A percentile compares a stretch with the other conserved stretches of the same genome.
Conservation (phyloP, 1,139 yeast genomes). For the Yamadazyma sp. region DNA sequence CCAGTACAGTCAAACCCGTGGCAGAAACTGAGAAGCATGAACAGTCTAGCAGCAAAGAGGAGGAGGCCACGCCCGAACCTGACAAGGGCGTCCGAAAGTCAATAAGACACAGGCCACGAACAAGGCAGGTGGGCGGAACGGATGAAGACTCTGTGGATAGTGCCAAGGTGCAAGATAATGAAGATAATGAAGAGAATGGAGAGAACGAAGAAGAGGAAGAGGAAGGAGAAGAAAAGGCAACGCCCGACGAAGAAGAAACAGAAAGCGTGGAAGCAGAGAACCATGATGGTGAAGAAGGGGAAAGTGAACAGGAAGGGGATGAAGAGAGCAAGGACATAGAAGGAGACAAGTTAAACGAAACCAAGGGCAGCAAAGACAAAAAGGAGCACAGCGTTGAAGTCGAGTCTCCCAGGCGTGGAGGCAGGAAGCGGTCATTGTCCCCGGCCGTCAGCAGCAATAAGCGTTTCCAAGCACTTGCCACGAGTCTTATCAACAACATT, state of each 20-base stretch:
- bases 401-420: conserved; percentile 4
- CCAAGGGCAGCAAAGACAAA: conserved; percentile 1
- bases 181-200: conserved; percentile 4
- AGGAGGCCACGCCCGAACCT: conserved; percentile 2
- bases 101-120: not conserved
- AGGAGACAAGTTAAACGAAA: conserved; percentile 4
- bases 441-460: conserved; percentile 31
- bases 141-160: conserved; percentile 7
- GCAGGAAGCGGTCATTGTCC: conserved; percentile 21
- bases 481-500: conserved; percentile 61
- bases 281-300: conserved; percentile 2
- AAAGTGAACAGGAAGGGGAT: conserved; percentile 4
- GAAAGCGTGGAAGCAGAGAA: not conserved
- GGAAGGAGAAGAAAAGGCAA: conserved; percentile 5
- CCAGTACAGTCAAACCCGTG: too few species aligned
- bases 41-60: conserved; percentile 5
- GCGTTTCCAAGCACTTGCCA: conserved; percentile 54
- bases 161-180: conserved; percentile 7
- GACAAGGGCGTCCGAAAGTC: not conserved
- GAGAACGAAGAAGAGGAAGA: conserved; percentile 10
- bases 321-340: too few species aligned
- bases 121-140: not conserved
- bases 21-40: too few species aligned
- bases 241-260: not conserved
- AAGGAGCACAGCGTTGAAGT: conserved; percentile 5